Conservation (phyloP, 169 alveolate species). For the Plasmodium adleri region DNA sequence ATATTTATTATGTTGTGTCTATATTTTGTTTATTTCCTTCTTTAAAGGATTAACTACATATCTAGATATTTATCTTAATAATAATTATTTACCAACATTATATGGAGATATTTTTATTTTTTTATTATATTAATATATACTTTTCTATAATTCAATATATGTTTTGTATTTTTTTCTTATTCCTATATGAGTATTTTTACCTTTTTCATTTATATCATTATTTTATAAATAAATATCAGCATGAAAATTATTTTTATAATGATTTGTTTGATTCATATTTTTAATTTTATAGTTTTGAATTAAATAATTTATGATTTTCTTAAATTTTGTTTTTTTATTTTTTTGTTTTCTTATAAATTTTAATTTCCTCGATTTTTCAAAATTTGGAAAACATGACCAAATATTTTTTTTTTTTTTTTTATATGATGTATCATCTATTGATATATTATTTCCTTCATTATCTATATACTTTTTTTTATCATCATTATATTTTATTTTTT, state of each 20-base stretch:
- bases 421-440: neutral
- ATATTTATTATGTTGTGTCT: no score
- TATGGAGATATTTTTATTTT: neutral
- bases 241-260: neutral
- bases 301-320: neutral
- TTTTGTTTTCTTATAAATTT: constrained; percentile 1
- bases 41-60: no score
- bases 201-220: neutral
- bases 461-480: no score
- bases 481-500: neutral
- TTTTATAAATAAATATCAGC: neutral
- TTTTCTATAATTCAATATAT: neutral
- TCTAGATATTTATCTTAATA: no score
- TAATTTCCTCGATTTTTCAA: neutral
- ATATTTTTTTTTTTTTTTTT: constrained; percentile 13
- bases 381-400: constrained; percentile 19
- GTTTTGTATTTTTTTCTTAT: neutral
- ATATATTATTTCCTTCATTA: neutral
- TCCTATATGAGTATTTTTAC: neutral
- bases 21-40: no score
- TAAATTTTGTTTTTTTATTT: neutral
- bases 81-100: no score
- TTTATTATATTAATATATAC: neutral
- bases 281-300: neutral
- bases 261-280: neutral